Conservation (phyloP, 106 monocot species). For the Acanthochlamys bracteata region DNA sequence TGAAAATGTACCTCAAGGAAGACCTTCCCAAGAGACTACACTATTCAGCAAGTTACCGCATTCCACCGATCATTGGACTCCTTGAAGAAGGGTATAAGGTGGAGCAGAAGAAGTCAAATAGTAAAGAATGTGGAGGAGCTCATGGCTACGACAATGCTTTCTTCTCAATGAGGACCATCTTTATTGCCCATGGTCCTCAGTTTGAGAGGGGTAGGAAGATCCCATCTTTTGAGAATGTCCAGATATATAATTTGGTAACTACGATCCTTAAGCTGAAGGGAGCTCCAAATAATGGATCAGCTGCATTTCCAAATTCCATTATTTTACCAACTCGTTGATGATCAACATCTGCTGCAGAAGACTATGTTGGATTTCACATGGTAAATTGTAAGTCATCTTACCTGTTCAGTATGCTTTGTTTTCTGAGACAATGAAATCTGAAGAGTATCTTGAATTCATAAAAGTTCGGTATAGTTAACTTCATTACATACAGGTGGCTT, state of each 20-base stretch:
- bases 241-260: slow-evolving; percentile 60
- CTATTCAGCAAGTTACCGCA: slow-evolving; percentile 33
- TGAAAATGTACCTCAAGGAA: slow-evolving; percentile 59
- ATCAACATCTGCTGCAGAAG: not conserved
- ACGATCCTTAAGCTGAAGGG: slow-evolving; percentile 38
- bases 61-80: slow-evolving; percentile 53
- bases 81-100: slow-evolving; percentile 48
- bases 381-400: too few relatives aligned
- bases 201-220: slow-evolving; percentile 38
- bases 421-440: too few relatives aligned
- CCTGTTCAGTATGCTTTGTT: too few relatives aligned
- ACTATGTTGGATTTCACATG: too few relatives aligned
- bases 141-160: slow-evolving; percentile 63
- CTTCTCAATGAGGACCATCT: slow-evolving; percentile 62
- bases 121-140: slow-evolving; percentile 49
- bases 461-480: too few relatives aligned
- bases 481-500: too few relatives aligned
- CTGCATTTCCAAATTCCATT: slow-evolving; percentile 29
- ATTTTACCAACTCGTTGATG: slow-evolving; percentile 26
- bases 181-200: slow-evolving; percentile 41
- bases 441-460: too few relatives aligned
- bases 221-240: slow-evolving; percentile 58
- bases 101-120: slow-evolving; percentile 19
- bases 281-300: slow-evolving; percentile 55
- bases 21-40: slow-evolving; percentile 45